Evolutionary conservation across 495 filamentous ascomycete species (phyloP), one percentile per base, ranked within the genome.

Genomic region (Evernia prunastri): DNA sequence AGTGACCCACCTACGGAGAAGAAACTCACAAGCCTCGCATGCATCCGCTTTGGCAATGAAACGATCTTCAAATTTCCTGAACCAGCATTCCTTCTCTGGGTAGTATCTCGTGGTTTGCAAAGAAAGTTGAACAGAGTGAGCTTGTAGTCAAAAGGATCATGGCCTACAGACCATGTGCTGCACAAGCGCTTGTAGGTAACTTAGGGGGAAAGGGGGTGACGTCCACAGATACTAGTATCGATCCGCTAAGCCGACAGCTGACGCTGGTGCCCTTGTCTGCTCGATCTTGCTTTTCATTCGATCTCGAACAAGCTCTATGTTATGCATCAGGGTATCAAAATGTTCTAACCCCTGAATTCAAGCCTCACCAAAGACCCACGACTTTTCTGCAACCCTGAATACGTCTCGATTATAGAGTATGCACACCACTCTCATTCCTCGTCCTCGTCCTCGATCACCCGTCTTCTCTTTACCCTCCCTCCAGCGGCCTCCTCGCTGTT

Each of bases 381-480:
- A 18, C n/a, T n/a, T n/a, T n/a, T n/a, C n/a, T n/a, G n/a, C n/a
- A n/a, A n/a, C n/a, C n/a, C n/a, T n/a, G n/a, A n/a, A n/a, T n/a
- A n/a, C 51, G 36, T 39, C 10, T 39, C 36, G 13, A 39, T 39
- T 11, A 12, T 8, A 57, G 31, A 17, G 0, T 1, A 31, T 36
- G 54, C 45, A 13, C 11, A 3, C 9, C 11, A 13, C 29, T 37
- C 49, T 66, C 58, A 71, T 13, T 65, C 63, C 37, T 63, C 63
- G 2, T 67, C 68, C 43, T 70, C 68, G 23, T 67, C 67, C 43
- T 69, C 72, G 39, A 73, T 71, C 29, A 73, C 63, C 33, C 72
- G 60, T 59, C 69, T 61, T 33, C 69, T 65, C 49, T 71, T 68
- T 3, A 25, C 49, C 58, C 70, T 65, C 23, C 69, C 70, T 9